phyloP scores from a whole-genome alignment of 192 early-diverging fungal species.

The Coemansia nantahalensis region DNA sequence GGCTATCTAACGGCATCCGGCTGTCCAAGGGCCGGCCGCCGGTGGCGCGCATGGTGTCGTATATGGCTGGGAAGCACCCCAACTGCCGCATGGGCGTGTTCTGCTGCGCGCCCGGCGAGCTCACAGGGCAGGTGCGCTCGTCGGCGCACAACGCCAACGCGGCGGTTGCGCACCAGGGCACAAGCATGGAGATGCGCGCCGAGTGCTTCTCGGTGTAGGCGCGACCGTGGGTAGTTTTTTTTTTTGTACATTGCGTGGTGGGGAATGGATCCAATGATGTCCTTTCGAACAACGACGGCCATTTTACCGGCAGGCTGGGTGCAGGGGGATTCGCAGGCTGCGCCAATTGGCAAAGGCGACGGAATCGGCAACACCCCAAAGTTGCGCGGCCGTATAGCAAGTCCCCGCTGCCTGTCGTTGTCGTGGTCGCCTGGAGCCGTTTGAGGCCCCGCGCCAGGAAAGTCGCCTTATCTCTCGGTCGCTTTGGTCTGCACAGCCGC shows the following conservation, averaged over 20 bases:
- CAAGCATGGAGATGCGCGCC: conserved; percentile 46
- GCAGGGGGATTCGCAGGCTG: too few species aligned
- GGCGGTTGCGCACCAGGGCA: conserved; percentile 44
- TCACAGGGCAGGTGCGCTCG: conserved; percentile 40
- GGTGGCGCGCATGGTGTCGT: conserved; percentile 36
- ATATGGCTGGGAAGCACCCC: conserved; percentile 45
- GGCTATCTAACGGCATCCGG: conserved; percentile 47
- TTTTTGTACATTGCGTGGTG: too few species aligned
- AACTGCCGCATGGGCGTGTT: conserved; percentile 44
- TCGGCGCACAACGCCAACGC: conserved; percentile 46
- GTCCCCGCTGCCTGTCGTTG: neutral
- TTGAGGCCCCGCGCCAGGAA: too few species aligned
- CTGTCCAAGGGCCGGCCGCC: conserved; percentile 43
- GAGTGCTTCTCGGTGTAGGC: conserved; percentile 47
- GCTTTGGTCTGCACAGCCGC: too few species aligned
- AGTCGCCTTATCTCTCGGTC: too few species aligned
- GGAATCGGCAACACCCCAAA: neutral
- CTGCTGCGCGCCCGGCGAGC: conserved; percentile 39
- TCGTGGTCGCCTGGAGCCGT: too few species aligned
- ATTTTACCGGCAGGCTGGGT: too few species aligned
- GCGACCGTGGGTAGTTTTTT: too few species aligned
- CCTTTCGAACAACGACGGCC: too few species aligned
- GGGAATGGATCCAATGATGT: too few species aligned
- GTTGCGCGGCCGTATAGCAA: too few species aligned
- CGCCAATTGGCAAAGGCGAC: too few species aligned